A percentile compares a stretch with the other conserved stretches of the same genome.
phyloP scores from a whole-genome alignment of 805 yeast genomes.

The Danielozyma ontarioensis region DNA sequence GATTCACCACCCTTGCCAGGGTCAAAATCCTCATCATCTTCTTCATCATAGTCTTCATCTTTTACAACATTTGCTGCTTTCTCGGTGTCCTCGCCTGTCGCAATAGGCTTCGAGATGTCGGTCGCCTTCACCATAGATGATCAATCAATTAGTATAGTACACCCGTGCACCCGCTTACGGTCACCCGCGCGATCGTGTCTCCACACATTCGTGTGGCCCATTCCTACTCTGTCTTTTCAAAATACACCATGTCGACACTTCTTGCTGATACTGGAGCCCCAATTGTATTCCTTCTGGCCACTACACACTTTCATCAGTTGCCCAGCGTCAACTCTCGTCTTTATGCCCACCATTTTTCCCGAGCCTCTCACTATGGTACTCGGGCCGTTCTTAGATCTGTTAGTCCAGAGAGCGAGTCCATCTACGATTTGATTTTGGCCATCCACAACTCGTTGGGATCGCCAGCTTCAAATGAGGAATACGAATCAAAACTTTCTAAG shows the following conservation, averaged over 20 bases:
- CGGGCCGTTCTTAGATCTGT: constrained; percentile 77
- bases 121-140: no score
- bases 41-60: constrained; percentile 46
- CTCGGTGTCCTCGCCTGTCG: no score
- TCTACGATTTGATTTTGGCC: constrained; percentile 62
- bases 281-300: constrained; percentile 50
- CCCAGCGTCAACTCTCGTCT: constrained; percentile 49
- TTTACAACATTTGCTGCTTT: no score
- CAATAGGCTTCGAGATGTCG: no score
- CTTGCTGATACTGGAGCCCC: constrained; percentile 44
- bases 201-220: no score
- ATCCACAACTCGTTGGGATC: constrained; percentile 50
- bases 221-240: no score
- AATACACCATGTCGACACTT: no score
- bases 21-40: constrained; percentile 55
- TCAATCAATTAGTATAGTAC: no score
- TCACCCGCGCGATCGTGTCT: no score
- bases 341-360: constrained; percentile 79
- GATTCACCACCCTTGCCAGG: constrained; percentile 28
- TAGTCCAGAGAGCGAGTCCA: constrained; percentile 72
- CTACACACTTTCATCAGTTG: constrained; percentile 61
- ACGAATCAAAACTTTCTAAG: constrained; percentile 35
- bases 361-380: constrained; percentile 82
- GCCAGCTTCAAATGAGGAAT: constrained; percentile 33
- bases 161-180: no score